phyloP scores from a whole-genome alignment of 225 moss, liverwort and hornwort species.

The Ulota crispa region DNA sequence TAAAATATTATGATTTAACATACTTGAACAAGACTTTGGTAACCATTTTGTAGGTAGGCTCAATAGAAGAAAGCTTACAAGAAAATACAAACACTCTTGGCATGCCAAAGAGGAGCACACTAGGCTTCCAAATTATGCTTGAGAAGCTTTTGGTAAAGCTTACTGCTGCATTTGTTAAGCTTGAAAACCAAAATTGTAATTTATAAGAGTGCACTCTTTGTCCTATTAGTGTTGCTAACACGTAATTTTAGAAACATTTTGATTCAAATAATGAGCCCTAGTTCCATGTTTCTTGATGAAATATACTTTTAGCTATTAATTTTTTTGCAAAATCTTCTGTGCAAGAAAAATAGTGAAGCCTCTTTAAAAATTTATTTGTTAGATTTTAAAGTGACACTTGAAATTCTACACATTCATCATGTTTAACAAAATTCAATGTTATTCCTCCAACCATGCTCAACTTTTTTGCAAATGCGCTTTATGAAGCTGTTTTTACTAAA shows the following conservation, averaged over 20 bases:
- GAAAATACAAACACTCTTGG: not conserved
- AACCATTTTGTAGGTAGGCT: constrained; percentile 28
- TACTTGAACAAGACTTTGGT: not conserved
- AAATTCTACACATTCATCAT: not conserved
- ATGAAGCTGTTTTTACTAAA: not conserved
- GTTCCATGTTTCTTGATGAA: not conserved
- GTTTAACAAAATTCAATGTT: not conserved
- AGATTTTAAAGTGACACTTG: not conserved
- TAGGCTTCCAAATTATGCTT: constrained; percentile 76
- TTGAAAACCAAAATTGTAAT: constrained; percentile 23
- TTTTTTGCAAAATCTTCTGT: not conserved
- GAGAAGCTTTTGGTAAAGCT: constrained; percentile 61
- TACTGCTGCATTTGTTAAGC: constrained; percentile 43
- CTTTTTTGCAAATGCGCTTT: not conserved
- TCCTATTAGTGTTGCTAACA: not conserved
- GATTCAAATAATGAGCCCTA: not conserved
- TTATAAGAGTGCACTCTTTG: not conserved
- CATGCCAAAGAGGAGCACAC: constrained; percentile 42
- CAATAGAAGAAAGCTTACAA: constrained; percentile 22
- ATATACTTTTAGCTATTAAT: not conserved
- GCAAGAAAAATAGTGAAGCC: not conserved
- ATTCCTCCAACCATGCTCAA: not conserved
- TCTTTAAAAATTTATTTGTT: not conserved
- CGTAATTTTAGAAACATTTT: not conserved
- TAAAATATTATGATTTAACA: not conserved